Base-by-base conservation (phyloP, 176 grass and related monocot genomes). In the Musa beccarii region DNA sequence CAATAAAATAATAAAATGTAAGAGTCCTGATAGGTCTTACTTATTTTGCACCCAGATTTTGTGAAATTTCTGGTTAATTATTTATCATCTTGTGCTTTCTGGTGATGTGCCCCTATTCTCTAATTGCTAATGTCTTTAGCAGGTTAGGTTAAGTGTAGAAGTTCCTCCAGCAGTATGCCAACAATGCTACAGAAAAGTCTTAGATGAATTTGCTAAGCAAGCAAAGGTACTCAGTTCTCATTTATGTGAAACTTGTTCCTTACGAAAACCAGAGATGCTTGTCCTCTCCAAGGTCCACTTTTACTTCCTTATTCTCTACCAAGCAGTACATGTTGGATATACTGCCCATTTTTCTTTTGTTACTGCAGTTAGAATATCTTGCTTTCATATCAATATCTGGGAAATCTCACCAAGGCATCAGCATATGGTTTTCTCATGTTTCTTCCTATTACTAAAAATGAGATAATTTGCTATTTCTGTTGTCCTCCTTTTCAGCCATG, bases 91-190 rank as follows among this genome's bases (percentile, higher is more conserved):
- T 43, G 34, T 43, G 34, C 34, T 43, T 56, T 6, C 22, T 75
- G 14, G 28, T 70, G 9, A 51, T 70, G 68, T n/a, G 3, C 34
- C 34, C 34, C 9, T 51, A 70, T 70, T 70, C 43, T 49, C 43
- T 70, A 29, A 71, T 62, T 7, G 24, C 3, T 62, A 12, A 15
- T 80, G 22, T 53, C 12, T 12, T 76, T 84, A 52, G 50, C 88
- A 98, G 95, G 82, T 98, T 51, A 87, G 84, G 54, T 91, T 98
- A 72, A 98, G 72, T 51, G 95, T 98, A 69, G 90, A 93, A 76
- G 95, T 98, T 77, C 91, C 95, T 28, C 67, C 88, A 53, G 83
- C 82, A 10, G 80, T 98, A 72, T 89, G 83, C 54, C 83, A 83
- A 53, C 80, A 90, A 19, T 93, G 95, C 43, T 94, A 93, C 73